phyloP scores from a whole-genome alignment of 108 stramenopile genomes.

The Pseudonitzschia delicatissima region DNA sequence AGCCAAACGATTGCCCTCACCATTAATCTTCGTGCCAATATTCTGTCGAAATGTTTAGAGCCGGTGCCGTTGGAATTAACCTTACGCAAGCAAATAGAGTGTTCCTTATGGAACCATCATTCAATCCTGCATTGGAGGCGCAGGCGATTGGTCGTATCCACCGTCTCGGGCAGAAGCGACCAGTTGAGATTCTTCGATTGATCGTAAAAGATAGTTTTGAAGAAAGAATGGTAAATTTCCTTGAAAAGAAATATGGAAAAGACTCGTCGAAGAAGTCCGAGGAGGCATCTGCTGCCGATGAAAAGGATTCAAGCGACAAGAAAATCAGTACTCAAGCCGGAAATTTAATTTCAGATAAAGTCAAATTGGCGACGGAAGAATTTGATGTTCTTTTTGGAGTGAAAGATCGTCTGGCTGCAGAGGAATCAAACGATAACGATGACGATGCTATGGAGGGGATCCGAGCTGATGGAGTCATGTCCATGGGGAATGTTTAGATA shows the following conservation, averaged over 20 bases:
- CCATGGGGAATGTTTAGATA: too few relatives aligned
- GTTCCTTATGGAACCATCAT: slow-evolving; percentile 62
- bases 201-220: slow-evolving; percentile 35
- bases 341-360: slow-evolving; percentile 17
- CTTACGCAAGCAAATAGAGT: slow-evolving; percentile 59
- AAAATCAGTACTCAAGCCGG: slow-evolving; percentile 9
- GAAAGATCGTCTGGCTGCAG: neutral
- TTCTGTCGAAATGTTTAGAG: slow-evolving; percentile 11
- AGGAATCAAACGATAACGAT: too few relatives aligned
- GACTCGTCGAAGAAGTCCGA: neutral
- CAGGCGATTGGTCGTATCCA: slow-evolving; percentile 69
- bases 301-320: neutral
- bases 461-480: too few relatives aligned
- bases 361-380: slow-evolving; percentile 20
- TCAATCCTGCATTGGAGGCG: slow-evolving; percentile 50
- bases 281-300: neutral
- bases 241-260: slow-evolving; percentile 37
- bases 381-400: slow-evolving; percentile 39
- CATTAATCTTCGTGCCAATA: neutral
- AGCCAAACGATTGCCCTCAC: neutral
- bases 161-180: slow-evolving; percentile 49
- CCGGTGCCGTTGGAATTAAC: slow-evolving; percentile 58
- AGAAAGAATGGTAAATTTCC: slow-evolving; percentile 27
- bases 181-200: slow-evolving; percentile 29
- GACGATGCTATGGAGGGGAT: too few relatives aligned